Percentiles rank a stretch among this genome's conserved stretches.
Conservation (phyloP, 1,284 basidiomycete genomes). For the Uromyces viciae-fabae region DNA sequence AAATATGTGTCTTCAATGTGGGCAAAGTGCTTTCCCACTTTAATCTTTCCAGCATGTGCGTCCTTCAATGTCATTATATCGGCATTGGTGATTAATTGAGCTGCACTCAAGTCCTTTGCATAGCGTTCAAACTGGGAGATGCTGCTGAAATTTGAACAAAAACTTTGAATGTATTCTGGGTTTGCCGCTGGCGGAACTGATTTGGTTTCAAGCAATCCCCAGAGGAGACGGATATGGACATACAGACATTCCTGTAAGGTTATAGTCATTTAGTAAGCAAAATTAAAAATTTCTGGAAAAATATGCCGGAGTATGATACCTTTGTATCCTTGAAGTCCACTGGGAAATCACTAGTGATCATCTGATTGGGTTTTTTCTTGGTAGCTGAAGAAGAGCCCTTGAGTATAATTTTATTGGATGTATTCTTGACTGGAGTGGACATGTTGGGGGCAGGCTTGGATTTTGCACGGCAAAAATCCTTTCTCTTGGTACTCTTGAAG, state of each 20-base stretch:
- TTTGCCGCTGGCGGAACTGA: neutral
- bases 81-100: neutral
- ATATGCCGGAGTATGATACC: neutral
- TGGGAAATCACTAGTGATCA: neutral
- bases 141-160: neutral
- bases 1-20: constrained; percentile 1
- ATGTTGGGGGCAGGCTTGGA: neutral
- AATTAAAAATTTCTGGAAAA: neutral
- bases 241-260: neutral
- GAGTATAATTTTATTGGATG: neutral
- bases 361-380: constrained; percentile 1
- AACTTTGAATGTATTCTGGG: neutral
- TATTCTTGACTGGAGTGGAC: neutral
- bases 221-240: constrained; percentile 13
- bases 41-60: neutral
- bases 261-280: neutral
- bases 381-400: neutral
- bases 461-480: neutral
- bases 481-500: neutral
- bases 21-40: constrained; percentile 9
- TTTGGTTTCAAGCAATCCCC: constrained; percentile 1
- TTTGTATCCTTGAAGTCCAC: neutral
- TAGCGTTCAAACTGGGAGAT: neutral
- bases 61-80: neutral
- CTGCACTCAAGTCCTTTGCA: neutral